Evolutionary conservation across 805 yeast genomes (phyloP).

Genomic region (Ogataea ganodermae): DNA sequence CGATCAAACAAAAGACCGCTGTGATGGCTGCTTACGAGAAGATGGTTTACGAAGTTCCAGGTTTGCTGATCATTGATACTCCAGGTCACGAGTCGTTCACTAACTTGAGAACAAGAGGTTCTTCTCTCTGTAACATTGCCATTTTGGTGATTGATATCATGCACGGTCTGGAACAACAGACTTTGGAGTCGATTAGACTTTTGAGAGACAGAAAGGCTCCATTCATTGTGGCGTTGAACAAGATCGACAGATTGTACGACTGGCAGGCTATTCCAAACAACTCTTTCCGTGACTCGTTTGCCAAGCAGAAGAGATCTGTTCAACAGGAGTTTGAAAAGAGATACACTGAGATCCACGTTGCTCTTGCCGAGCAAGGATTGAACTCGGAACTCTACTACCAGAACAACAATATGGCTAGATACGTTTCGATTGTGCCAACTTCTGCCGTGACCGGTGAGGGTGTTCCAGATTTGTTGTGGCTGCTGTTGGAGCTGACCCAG

Average conservation of each 20-base stretch:
- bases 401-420: slow-evolving; percentile 89
- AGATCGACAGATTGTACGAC: slow-evolving; percentile 95
- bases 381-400: slow-evolving; percentile 96
- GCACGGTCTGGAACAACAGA: slow-evolving; percentile 99
- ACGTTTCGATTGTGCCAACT: slow-evolving; percentile 96
- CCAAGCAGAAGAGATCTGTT: slow-evolving; percentile 79
- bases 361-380: slow-evolving; percentile 96
- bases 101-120: slow-evolving; percentile 97
- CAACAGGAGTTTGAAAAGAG: slow-evolving; percentile 91
- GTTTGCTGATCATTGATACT: slow-evolving; percentile 93
- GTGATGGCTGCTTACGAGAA: slow-evolving; percentile 88
- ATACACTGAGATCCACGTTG: slow-evolving; percentile 79
- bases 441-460: slow-evolving; percentile 99
- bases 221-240: slow-evolving; percentile 93
- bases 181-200: slow-evolving; percentile 88
- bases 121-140: slow-evolving; percentile 98
- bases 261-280: slow-evolving; percentile 92
- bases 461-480: slow-evolving; percentile 97
- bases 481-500: slow-evolving; percentile 92
- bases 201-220: slow-evolving; percentile 98
- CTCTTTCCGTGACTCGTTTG: slow-evolving; percentile 92
- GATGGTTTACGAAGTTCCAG: slow-evolving; percentile 91
- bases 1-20: slow-evolving; percentile 86
- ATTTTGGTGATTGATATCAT: slow-evolving; percentile 96
- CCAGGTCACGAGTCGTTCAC: slow-evolving; percentile 99